A percentile compares a stretch with the other conserved stretches of the same genome.
Evolutionary conservation across 2,329 filamentous ascomycete genomes (phyloP).

Genomic region (Colletotrichum sp.): DNA sequence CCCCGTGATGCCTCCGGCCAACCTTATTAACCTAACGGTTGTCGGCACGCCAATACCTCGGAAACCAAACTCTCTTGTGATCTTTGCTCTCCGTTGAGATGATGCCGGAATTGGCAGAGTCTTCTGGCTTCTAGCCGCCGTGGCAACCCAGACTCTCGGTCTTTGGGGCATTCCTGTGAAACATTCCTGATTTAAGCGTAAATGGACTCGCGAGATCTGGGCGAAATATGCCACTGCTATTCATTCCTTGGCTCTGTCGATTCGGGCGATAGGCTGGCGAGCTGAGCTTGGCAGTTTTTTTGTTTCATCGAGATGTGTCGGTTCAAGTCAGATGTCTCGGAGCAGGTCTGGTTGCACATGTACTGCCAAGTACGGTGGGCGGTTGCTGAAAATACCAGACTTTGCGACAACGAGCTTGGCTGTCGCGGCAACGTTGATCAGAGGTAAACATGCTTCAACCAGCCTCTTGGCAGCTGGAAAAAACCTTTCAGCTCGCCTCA

Average conservation of each 20-base stretch:
- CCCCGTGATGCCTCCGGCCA: neutral
- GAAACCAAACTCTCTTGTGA: neutral
- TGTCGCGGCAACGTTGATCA: neutral
- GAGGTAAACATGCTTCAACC: neutral
- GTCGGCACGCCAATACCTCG: neutral
- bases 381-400: neutral
- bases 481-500: neutral
- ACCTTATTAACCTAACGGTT: neutral
- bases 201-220: neutral
- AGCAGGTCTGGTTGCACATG: neutral
- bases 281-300: neutral
- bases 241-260: neutral
- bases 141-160: neutral
- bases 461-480: neutral
- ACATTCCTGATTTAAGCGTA: neutral
- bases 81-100: neutral
- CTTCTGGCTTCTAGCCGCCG: neutral
- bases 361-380: neutral
- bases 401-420: neutral
- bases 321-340: neutral
- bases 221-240: neutral
- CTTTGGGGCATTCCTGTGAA: neutral
- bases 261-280: neutral
- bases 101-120: neutral
- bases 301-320: neutral